Conservation (phyloP, 371 early-diverging fungal genomes). For the Mortierella sp. region DNA sequence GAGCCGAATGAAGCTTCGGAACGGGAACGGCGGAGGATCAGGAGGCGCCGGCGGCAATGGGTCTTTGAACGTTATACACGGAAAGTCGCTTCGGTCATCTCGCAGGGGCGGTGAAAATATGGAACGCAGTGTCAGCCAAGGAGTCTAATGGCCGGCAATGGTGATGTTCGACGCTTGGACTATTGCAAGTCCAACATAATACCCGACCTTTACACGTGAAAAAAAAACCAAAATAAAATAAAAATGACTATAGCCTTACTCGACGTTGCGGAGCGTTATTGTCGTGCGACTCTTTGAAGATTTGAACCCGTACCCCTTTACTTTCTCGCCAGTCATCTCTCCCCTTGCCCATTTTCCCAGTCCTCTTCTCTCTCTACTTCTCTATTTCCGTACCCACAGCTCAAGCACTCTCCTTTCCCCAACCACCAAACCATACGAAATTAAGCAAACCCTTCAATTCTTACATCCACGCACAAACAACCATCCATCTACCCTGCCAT, state of each 20-base stretch:
- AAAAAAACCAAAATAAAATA: neutral
- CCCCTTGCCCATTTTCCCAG: neutral
- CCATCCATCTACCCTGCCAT: neutral
- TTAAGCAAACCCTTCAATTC: neutral
- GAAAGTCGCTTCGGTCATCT: conserved; percentile 1
- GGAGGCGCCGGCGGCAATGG: neutral
- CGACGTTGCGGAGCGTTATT: neutral
- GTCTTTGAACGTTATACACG: neutral
- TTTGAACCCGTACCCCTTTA: too few relatives aligned
- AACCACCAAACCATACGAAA: neutral
- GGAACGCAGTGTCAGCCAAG: conserved; percentile 11
- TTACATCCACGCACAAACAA: neutral
- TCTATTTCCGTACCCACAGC: neutral
- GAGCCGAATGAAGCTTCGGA: conserved; percentile 38
- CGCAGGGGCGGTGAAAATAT: neutral
- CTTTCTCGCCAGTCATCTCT: neutral
- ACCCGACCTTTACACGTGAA: neutral
- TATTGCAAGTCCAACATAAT: neutral
- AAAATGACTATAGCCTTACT: neutral
- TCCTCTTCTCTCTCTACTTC: neutral
- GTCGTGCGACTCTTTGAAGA: too few relatives aligned
- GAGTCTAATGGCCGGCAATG: neutral
- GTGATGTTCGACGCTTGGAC: neutral
- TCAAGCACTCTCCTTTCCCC: neutral
- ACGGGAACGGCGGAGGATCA: neutral